Evolutionary conservation across 371 early-diverging fungal species (phyloP).

Genomic region (Apophysomyces sp.): DNA sequence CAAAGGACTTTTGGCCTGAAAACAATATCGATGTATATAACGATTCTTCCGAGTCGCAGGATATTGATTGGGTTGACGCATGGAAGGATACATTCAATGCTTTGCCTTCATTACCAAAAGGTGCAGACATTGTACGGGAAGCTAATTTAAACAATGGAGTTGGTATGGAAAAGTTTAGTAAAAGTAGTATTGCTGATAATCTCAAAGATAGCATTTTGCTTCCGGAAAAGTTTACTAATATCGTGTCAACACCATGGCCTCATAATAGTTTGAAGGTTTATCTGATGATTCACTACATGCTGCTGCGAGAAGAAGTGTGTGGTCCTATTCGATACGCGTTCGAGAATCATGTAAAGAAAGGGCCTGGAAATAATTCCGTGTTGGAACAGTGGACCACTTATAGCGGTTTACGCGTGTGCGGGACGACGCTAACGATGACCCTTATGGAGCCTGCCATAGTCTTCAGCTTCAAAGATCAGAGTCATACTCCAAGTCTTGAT

Average conservation of each 20-base stretch:
- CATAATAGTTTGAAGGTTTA: constrained; percentile 15
- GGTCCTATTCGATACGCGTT: constrained; percentile 21
- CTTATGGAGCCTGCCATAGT: constrained; percentile 12
- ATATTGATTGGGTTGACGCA: not conserved
- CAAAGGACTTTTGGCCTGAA: not conserved
- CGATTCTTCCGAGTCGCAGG: constrained; percentile 5
- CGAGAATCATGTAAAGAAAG: not conserved
- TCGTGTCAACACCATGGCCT: constrained; percentile 15
- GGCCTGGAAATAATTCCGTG: not conserved
- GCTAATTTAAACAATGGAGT: not conserved
- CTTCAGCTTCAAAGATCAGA: not conserved
- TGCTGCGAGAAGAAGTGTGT: constrained; percentile 27
- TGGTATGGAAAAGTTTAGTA: not conserved
- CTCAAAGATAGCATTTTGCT: not conserved
- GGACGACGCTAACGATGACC: constrained; percentile 3
- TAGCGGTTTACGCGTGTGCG: not conserved
- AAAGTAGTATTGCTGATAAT: not conserved
- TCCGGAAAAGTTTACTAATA: not conserved
- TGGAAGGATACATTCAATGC: not conserved
- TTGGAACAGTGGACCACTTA: constrained; percentile 1
- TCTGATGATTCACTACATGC: constrained; percentile 24
- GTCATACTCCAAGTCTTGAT: not conserved
- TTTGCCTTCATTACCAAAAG: not conserved
- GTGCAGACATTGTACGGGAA: not conserved
- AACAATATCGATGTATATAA: not conserved